Conservation (phyloP, 106 monocot species). For the Dendrobium nobile region DNA sequence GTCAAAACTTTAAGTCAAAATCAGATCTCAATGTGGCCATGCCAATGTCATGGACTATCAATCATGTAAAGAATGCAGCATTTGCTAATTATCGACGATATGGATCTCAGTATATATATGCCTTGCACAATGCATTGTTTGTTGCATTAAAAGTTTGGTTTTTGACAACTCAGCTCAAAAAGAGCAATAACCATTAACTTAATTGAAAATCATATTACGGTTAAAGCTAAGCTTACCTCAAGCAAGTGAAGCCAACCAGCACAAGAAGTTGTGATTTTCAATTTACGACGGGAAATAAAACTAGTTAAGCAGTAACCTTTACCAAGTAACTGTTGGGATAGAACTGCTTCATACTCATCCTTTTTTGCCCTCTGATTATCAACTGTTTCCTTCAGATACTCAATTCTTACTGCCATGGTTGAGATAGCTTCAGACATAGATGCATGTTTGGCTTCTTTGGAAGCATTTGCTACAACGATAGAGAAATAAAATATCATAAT, state of each 20-base stretch:
- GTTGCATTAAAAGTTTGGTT: background rate
- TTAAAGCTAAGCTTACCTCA: background rate
- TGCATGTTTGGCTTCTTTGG: constrained; percentile 31
- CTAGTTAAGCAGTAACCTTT: constrained; percentile 3
- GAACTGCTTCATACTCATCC: constrained; percentile 32
- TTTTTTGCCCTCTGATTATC: constrained; percentile 28
- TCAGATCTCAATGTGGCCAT: too few relatives aligned
- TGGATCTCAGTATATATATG: too few relatives aligned
- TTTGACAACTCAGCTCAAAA: background rate
- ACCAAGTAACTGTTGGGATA: constrained; percentile 33
- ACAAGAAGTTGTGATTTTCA: background rate
- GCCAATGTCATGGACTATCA: too few relatives aligned
- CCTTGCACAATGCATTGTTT: background rate
- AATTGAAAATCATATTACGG: background rate
- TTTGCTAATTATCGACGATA: too few relatives aligned
- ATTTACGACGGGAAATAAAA: background rate
- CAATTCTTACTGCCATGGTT: constrained; percentile 9
- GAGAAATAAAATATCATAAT: background rate
- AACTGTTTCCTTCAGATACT: constrained; percentile 27
- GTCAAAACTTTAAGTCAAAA: too few relatives aligned
- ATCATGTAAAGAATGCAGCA: too few relatives aligned
- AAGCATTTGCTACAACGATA: constrained; percentile 32
- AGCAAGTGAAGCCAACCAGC: background rate
- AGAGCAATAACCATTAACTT: background rate
- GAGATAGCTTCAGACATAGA: constrained; percentile 26